Percentiles rank a stretch among this genome's conserved stretches.
These are phyloP conservation scores for Trametes punicea DNA, from an alignment of 768 basidiomycete genomes.

Conservation along the genomic window DNA sequence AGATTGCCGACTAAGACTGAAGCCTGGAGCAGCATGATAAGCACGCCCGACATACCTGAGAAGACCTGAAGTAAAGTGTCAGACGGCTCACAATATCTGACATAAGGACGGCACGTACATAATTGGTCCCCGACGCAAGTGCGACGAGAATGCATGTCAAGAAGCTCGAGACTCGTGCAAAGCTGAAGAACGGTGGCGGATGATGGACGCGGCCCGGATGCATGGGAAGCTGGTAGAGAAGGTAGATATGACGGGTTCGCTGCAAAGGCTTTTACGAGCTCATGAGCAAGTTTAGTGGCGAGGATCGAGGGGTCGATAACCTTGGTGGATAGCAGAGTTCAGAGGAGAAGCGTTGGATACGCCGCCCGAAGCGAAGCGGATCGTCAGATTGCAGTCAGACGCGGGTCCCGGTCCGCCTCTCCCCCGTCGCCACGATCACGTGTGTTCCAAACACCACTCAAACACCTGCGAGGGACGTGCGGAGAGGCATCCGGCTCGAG, in stretches of 20 bases:
- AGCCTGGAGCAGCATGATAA: no score
- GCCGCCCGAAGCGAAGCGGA: not conserved
- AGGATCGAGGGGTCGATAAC: not conserved
- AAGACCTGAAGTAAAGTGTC: conserved; percentile 29
- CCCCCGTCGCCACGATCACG: conserved; percentile 13
- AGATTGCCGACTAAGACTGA: no score
- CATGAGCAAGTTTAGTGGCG: not conserved
- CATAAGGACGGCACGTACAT: conserved; percentile 44
- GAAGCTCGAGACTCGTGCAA: conserved; percentile 29
- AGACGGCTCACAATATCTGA: not conserved
- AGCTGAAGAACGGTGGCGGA: conserved; percentile 19
- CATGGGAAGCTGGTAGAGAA: not conserved
- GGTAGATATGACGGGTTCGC: not conserved
- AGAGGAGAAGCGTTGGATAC: not conserved
- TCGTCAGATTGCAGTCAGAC: not conserved
- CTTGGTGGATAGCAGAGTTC: not conserved
- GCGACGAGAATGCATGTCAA: conserved; percentile 57
- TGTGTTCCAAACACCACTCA: no score
- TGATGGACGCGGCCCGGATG: conserved; percentile 7
- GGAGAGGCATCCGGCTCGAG: no score
- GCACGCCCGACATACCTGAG: conserved; percentile 31
- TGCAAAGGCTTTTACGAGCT: not conserved
- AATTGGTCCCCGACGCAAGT: conserved; percentile 68
- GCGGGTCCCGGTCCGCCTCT: conserved; percentile 1
- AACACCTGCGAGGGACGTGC: no score